Conservation (phyloP, 1,284 basidiomycete species). For the Polyporus tsugae region DNA sequence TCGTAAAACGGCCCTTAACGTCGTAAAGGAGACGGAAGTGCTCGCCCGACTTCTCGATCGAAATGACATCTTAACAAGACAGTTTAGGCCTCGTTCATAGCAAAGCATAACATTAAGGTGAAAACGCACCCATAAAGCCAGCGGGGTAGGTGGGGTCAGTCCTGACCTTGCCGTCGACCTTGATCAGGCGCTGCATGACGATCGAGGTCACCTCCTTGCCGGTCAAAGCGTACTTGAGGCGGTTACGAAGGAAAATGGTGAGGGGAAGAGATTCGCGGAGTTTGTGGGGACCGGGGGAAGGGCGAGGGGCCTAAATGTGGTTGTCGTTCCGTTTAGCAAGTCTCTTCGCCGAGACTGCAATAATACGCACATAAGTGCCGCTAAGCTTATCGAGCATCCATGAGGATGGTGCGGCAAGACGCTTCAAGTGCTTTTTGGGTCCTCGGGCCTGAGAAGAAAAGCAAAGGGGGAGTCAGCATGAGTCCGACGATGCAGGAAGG, state of each 20-base stretch:
- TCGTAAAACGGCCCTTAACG: constrained; percentile 99
- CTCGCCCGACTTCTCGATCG: constrained; percentile 98
- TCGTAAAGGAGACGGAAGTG: constrained; percentile 99
- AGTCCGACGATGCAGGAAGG: constrained; percentile 18
- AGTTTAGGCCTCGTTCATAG: not conserved
- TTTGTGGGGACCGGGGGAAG: constrained; percentile 98
- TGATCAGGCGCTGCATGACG: constrained; percentile 96
- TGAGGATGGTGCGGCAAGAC: constrained; percentile 95
- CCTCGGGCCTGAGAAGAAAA: constrained; percentile 80
- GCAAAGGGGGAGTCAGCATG: constrained; percentile 29
- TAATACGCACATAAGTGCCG: constrained; percentile 89
- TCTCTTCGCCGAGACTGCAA: constrained; percentile 12
- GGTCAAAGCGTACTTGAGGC: constrained; percentile 98
- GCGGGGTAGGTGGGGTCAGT: constrained; percentile 98
- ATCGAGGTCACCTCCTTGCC: constrained; percentile 96
- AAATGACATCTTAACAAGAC: constrained; percentile 83
- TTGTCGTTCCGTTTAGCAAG: constrained; percentile 7
- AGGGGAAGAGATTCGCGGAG: constrained; percentile 96
- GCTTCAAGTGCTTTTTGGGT: constrained; percentile 99
- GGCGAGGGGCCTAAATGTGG: constrained; percentile 84
- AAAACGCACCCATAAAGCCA: constrained; percentile 90
- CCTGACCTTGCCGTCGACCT: constrained; percentile 99
- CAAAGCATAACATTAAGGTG: not conserved
- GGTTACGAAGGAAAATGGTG: constrained; percentile 97
- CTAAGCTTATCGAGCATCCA: constrained; percentile 99